A percentile compares a stretch with the other conserved stretches of the same genome.
These are phyloP conservation scores for Claviceps maximensis DNA, from an alignment of 2,329 filamentous ascomycete genomes.

Conservation along the genomic window DNA sequence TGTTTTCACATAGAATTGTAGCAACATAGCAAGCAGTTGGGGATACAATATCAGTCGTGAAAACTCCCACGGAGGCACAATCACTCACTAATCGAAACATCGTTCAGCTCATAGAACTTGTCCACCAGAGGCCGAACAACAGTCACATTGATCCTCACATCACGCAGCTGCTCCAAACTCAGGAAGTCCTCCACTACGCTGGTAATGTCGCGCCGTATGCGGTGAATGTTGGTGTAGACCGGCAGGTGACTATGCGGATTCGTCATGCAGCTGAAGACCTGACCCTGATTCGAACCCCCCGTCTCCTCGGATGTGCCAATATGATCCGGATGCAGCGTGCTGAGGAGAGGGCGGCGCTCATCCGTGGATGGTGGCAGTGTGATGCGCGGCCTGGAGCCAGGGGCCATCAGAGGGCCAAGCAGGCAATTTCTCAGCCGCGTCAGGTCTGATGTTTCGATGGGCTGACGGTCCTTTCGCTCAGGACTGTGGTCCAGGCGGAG, in stretches of 20 bases:
- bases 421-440: no score
- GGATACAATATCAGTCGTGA: not conserved
- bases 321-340: slow-evolving; percentile 17
- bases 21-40: not conserved
- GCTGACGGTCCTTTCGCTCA: no score
- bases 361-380: slow-evolving; percentile 15
- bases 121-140: slow-evolving; percentile 75
- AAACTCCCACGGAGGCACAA: not conserved
- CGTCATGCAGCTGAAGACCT: slow-evolving; percentile 38
- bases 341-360: slow-evolving; percentile 24
- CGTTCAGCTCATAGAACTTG: slow-evolving; percentile 64
- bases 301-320: slow-evolving; percentile 16
- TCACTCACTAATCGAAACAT: slow-evolving; percentile 58
- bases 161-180: slow-evolving; percentile 63
- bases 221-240: slow-evolving; percentile 67
- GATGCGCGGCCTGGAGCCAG: slow-evolving; percentile 17
- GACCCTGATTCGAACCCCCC: slow-evolving; percentile 10
- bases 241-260: slow-evolving; percentile 51
- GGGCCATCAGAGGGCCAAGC: slow-evolving; percentile 7
- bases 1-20: not conserved
- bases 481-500: no score
- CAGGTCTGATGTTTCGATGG: no score
- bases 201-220: slow-evolving; percentile 50
- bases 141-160: slow-evolving; percentile 68
- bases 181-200: slow-evolving; percentile 49